Evolutionary conservation across 352 stramenopile genomes (phyloP).

Genomic region (Phytophthora podocarpi): DNA sequence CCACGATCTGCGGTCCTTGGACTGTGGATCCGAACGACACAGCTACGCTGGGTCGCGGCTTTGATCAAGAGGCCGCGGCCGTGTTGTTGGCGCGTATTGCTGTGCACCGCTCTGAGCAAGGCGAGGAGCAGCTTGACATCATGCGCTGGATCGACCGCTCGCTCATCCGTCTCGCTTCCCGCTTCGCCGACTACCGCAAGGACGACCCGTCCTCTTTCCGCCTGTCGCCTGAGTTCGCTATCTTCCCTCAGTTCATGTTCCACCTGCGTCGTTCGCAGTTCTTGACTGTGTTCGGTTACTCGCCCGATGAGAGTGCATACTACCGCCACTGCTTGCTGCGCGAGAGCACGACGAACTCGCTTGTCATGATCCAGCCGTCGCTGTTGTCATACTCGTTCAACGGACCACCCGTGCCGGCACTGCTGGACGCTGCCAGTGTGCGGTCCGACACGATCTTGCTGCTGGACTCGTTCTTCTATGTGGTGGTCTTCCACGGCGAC

Average conservation of each 20-base stretch:
- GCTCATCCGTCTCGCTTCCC: conserved; percentile 98
- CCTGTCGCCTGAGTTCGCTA: conserved; percentile 96
- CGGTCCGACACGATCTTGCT: conserved; percentile 98
- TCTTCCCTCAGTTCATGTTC: conserved; percentile 99
- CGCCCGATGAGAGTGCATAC: conserved; percentile 98
- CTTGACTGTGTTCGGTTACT: conserved; percentile 99
- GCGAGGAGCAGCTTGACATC: conserved; percentile 88
- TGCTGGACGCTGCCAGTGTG: conserved; percentile 92
- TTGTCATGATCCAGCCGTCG: conserved; percentile 99
- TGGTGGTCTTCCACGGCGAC: conserved; percentile 99
- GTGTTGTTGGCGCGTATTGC: conserved; percentile 95
- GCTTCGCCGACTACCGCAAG: conserved; percentile 99
- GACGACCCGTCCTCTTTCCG: conserved; percentile 98
- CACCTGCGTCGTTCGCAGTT: conserved; percentile 99
- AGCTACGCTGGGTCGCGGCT: conserved; percentile 92
- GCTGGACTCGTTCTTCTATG: conserved; percentile 99
- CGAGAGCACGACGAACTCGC: conserved; percentile 97
- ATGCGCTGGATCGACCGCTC: conserved; percentile 95
- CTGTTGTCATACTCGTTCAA: conserved; percentile 98
- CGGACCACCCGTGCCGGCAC: conserved; percentile 88
- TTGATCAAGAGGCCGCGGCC: conserved; percentile 99
- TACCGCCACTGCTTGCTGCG: conserved; percentile 95
- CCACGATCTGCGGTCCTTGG: conserved; percentile 97
- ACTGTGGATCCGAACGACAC: conserved; percentile 93
- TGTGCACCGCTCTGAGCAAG: conserved; percentile 84